Base-by-base conservation (phyloP, 192 early-diverging fungal genomes). In the Rhizophagus clarus region DNA sequence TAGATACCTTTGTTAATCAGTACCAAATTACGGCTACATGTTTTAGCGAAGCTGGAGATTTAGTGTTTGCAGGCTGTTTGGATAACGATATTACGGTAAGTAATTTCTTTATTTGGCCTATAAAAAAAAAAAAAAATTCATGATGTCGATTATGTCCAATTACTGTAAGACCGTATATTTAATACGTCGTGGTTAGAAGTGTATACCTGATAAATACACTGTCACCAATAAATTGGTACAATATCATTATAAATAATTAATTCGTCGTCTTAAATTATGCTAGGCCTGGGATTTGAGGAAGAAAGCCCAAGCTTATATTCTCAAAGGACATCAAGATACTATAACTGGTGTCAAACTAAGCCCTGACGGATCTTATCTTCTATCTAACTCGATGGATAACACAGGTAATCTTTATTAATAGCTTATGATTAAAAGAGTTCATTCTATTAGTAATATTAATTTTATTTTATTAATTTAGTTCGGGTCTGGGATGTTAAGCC, bases 401-500 rank as follows among this genome's bases (percentile, higher is more conserved):
- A 97, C 96, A 15, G 89, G 91, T 91, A 84, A 75, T 17, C 29
- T 40, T 34, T 72, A 28, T 47, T 72, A 47, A n/a, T 45, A 61
- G 1, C 22, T 71, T 12, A 45, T 45, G 10, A 12, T 45, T 11
- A 45, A 45, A 12, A 2, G 42, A 12, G 14, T 37, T 1, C 20
- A 8, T 47, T 37, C 20, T 63, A n/a, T 60, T 34, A 31, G 22
- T 12, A 62, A 8, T 15, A 29, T 42, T 70, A 68, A 71, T 60
- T 37, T 62, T 45, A 29, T 72, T 67, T 51, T 32, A 45, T 56
- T 14, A 29, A 85, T 77, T 37, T 45, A 77, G 95, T 96, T 15
- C 88, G 94, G 26, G 91, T 97, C 40, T 99, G 98, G 98, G 96
- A 99, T 84, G 89, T 98, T 5, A 95, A 95, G 37, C 98, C 97